phyloP scores from a whole-genome alignment of 1,139 yeast genomes.

The Zygosaccharomyces pseudobailii region DNA sequence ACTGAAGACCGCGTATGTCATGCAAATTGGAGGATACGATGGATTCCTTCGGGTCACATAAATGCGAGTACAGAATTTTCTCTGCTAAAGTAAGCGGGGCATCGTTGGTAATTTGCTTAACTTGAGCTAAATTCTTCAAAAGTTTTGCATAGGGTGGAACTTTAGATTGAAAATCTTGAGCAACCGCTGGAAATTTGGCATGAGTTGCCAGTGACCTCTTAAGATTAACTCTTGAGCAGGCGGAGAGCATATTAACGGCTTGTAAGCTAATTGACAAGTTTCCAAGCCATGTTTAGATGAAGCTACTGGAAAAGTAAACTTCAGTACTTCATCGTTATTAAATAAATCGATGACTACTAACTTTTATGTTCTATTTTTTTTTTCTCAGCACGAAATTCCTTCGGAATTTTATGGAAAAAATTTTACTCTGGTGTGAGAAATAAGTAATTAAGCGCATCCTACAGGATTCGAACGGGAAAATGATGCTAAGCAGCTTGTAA shows the following conservation, averaged over 20 bases:
- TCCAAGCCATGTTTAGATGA: too few species aligned
- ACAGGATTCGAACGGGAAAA: background rate
- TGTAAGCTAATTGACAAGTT: background rate
- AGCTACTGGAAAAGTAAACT: too few species aligned
- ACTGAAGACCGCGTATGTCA: constrained; percentile 70
- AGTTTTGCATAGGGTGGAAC: constrained; percentile 86
- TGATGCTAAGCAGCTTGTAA: too few species aligned
- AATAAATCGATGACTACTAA: background rate
- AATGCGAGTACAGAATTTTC: constrained; percentile 86
- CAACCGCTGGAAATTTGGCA: constrained; percentile 41
- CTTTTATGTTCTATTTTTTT: background rate
- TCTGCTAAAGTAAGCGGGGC: constrained; percentile 89
- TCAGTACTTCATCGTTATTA: background rate
- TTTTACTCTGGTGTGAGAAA: background rate
- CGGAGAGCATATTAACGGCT: constrained; percentile 19
- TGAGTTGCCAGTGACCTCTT: constrained; percentile 34
- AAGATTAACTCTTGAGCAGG: constrained; percentile 15
- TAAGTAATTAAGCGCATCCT: background rate
- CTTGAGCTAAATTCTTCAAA: constrained; percentile 55
- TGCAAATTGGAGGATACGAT: constrained; percentile 45
- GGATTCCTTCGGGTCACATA: constrained; percentile 79
- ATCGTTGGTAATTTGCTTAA: constrained; percentile 57
- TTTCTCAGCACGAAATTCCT: background rate
- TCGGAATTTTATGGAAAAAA: background rate
- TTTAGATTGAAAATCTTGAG: constrained; percentile 58